Base-by-base conservation (phyloP, 345 rosid genomes). In the Fremontodendron californicum region DNA sequence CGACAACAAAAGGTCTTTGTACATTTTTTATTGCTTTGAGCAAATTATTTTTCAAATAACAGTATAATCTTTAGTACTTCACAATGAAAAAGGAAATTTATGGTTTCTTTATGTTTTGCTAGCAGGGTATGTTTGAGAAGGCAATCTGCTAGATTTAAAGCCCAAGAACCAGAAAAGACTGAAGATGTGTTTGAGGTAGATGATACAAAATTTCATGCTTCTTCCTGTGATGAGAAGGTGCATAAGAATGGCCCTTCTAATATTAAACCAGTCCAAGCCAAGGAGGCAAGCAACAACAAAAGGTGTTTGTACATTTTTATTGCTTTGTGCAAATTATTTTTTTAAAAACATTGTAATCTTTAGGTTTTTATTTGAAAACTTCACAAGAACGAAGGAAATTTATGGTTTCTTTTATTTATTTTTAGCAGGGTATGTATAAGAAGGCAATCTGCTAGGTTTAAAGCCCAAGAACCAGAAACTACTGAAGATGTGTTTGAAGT, bases 401-500 rank as follows among this genome's bases (percentile, higher is more conserved):
- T 71, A 3, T 35, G 23, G 0, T 51, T 72, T 35, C n/a, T 52
- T 80, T 71, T 5, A 35, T 48, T 6, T 55, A 11, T 62, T 71
- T 1, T 3, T 39, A 39, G 18, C 58, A 70, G 35, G 57, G 39
- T 25, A 61, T 40, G 72, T 74, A 79, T 70, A 75, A 49, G 85
- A 78, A 78, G 78, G 74, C 52, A 73, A 52, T 33, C 75, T 48
- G 61, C 58, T 51, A 51, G 75, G 75, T 37, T 9, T 51, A 51
- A 72, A 52, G 5, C 75, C 45, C 78, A 84, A 72, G 60, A 27
- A 48, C 60, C 39, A 19, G 58, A 72, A 77, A 64, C 45, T 31
- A 78, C 63, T 37, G 78, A 62, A 67, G 78, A 66, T 49, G 63
- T 45, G 16, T 61, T 65, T 25, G 76, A 40, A 35, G 27, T 40